Percentiles rank a stretch among this genome's conserved stretches.
Evolutionary conservation across 2,329 filamentous ascomycete genomes (phyloP).

Genomic region (Penicillium sclerotiorum): DNA sequence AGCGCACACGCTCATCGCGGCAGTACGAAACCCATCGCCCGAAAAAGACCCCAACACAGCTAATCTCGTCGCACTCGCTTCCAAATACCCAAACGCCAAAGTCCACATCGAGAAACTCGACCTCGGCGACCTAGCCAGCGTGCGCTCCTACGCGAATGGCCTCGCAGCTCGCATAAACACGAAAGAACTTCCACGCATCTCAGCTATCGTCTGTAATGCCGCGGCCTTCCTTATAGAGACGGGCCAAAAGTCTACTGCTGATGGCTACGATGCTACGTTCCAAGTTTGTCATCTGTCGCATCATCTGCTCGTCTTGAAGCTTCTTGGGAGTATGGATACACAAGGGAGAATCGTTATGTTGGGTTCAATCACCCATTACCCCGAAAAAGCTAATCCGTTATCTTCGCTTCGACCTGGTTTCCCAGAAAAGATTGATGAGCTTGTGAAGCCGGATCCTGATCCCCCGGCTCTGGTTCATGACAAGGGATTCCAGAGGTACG

Average conservation of each 20-base stretch:
- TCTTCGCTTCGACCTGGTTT: conserved; percentile 41
- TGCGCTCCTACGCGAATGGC: conserved; percentile 37
- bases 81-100: conserved; percentile 25
- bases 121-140: conserved; percentile 36
- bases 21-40: conserved; percentile 33
- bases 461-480: conserved; percentile 35
- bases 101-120: conserved; percentile 41
- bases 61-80: conserved; percentile 23
- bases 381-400: conserved; percentile 41
- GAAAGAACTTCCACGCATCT: conserved; percentile 34
- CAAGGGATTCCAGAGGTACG: conserved; percentile 49
- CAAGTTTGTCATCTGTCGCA: conserved; percentile 47
- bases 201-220: conserved; percentile 46
- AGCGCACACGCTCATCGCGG: conserved; percentile 24
- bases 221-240: conserved; percentile 42
- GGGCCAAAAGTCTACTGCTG: conserved; percentile 36
- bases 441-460: conserved; percentile 40
- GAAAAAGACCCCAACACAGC: conserved; percentile 31
- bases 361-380: conserved; percentile 40
- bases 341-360: conserved; percentile 33
- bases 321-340: conserved; percentile 32
- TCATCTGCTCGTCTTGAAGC: conserved; percentile 39
- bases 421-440: conserved; percentile 38
- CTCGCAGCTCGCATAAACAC: conserved; percentile 28
- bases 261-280: conserved; percentile 45